Percentiles rank a stretch among this genome's conserved stretches.
These are phyloP conservation scores for Pogostemon cablin DNA, from an alignment of 257 asterid genomes.

Conservation along the genomic window DNA sequence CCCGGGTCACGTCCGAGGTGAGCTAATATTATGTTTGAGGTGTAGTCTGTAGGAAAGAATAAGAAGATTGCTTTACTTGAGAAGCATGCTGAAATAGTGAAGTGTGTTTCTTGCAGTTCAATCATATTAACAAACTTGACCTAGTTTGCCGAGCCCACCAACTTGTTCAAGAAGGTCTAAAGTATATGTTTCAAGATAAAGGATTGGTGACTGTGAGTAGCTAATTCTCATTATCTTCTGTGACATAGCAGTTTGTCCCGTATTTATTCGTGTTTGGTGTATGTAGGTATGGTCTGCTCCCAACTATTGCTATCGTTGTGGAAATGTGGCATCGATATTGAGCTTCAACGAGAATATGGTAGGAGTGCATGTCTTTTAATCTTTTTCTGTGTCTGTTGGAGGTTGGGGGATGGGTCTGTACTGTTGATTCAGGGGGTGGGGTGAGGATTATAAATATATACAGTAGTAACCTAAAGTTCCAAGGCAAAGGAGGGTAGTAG, in stretches of 20 bases:
- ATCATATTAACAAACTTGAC: slow-evolving; percentile 92
- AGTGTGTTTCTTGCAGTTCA: slow-evolving; percentile 59
- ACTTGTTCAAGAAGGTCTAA: slow-evolving; percentile 98
- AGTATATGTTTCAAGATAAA: slow-evolving; percentile 98
- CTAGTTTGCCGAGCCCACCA: slow-evolving; percentile 99
- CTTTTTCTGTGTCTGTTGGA: background rate
- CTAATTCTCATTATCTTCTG: slow-evolving; percentile 24
- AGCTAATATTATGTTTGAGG: slow-evolving; percentile 17
- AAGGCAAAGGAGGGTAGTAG: too few species aligned
- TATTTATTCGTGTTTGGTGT: background rate
- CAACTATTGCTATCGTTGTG: slow-evolving; percentile 96
- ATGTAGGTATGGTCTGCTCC: slow-evolving; percentile 99
- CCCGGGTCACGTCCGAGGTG: slow-evolving; percentile 97
- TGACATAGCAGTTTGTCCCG: background rate
- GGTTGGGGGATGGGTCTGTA: background rate
- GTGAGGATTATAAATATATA: too few species aligned
- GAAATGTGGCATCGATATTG: slow-evolving; percentile 95
- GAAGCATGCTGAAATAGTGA: background rate
- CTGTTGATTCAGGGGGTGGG: too few species aligned
- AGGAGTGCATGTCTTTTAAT: slow-evolving; percentile 24
- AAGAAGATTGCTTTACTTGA: background rate
- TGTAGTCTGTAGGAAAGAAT: slow-evolving; percentile 5
- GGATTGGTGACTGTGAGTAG: slow-evolving; percentile 96
- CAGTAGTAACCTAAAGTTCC: too few species aligned
- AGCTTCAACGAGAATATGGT: slow-evolving; percentile 99